phyloP scores from a whole-genome alignment of 2,329 filamentous ascomycete species.

The Chaetomiaceae sp. region DNA sequence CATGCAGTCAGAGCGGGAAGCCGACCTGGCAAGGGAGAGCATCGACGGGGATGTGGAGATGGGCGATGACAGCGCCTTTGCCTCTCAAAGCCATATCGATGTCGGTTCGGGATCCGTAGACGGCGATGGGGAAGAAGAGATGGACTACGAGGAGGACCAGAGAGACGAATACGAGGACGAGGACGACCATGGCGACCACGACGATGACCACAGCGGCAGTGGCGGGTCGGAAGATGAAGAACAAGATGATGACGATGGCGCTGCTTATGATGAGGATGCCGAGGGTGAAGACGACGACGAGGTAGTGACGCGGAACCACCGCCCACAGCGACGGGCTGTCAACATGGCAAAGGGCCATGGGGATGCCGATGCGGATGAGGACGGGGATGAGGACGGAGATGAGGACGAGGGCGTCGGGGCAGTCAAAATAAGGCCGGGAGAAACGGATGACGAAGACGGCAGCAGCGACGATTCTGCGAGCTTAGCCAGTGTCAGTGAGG shows the following conservation, averaged over 20 bases:
- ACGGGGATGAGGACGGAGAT: too few relatives aligned
- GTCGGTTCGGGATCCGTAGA: constrained; percentile 16
- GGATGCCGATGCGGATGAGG: constrained; percentile 40
- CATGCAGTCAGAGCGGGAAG: constrained; percentile 46
- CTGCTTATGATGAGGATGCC: constrained; percentile 29
- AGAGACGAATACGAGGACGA: constrained; percentile 32
- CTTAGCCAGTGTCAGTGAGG: constrained; percentile 47
- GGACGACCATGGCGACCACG: constrained; percentile 23
- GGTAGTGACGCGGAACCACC: constrained; percentile 12
- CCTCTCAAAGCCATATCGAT: constrained; percentile 22
- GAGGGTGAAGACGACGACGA: constrained; percentile 31
- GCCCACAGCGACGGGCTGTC: constrained; percentile 19
- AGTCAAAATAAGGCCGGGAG: constrained; percentile 52
- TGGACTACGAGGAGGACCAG: constrained; percentile 27
- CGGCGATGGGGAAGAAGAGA: constrained; percentile 25
- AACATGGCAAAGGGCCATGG: constrained; percentile 20
- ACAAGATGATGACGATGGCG: constrained; percentile 28
- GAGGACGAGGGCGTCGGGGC: constrained; percentile 54
- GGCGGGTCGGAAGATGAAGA: constrained; percentile 29
- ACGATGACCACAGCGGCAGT: constrained; percentile 20
- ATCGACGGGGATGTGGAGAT: constrained; percentile 30
- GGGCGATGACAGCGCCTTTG: constrained; percentile 22
- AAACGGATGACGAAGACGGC: constrained; percentile 43
- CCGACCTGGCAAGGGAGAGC: constrained; percentile 38
- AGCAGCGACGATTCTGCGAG: constrained; percentile 28